Conservation (phyloP, 2,329 filamentous ascomycete species). For the Penicillium sp. region DNA sequence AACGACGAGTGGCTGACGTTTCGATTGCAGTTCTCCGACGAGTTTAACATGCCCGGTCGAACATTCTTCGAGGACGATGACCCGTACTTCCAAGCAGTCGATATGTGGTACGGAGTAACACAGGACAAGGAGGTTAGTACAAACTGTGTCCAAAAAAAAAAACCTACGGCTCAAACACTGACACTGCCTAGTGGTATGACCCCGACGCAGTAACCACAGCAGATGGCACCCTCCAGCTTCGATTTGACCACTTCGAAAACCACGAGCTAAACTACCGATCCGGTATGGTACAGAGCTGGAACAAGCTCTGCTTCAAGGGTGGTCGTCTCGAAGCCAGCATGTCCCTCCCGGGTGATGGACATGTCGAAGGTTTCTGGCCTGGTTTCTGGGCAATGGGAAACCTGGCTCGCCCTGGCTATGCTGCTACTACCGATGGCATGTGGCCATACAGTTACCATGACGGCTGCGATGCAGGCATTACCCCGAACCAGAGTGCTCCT, state of each 20-base stretch:
- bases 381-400: constrained; percentile 77
- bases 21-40: constrained; percentile 61
- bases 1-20: constrained; percentile 1
- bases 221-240: constrained; percentile 62
- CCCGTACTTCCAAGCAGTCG: constrained; percentile 65
- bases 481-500: constrained; percentile 66
- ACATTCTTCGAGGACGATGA: constrained; percentile 72
- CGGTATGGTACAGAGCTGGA: constrained; percentile 75
- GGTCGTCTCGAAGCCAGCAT: constrained; percentile 69
- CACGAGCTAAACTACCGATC: constrained; percentile 67
- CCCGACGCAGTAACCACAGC: constrained; percentile 65
- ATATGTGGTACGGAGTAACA: constrained; percentile 72
- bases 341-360: constrained; percentile 66
- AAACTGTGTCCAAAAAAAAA: neutral
- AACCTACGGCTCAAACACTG: constrained; percentile 1
- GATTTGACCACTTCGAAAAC: constrained; percentile 64
- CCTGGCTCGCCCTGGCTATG: constrained; percentile 66
- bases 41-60: constrained; percentile 66
- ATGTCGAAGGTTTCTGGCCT: constrained; percentile 70
- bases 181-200: constrained; percentile 62
- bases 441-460: constrained; percentile 74
- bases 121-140: constrained; percentile 61
- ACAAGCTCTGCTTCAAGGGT: constrained; percentile 70
- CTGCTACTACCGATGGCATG: constrained; percentile 68
- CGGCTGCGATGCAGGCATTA: constrained; percentile 68